These are phyloP conservation scores for Hymenoscyphus albidus DNA, from an alignment of 2,329 filamentous ascomycete genomes.

Conservation along the genomic window DNA sequence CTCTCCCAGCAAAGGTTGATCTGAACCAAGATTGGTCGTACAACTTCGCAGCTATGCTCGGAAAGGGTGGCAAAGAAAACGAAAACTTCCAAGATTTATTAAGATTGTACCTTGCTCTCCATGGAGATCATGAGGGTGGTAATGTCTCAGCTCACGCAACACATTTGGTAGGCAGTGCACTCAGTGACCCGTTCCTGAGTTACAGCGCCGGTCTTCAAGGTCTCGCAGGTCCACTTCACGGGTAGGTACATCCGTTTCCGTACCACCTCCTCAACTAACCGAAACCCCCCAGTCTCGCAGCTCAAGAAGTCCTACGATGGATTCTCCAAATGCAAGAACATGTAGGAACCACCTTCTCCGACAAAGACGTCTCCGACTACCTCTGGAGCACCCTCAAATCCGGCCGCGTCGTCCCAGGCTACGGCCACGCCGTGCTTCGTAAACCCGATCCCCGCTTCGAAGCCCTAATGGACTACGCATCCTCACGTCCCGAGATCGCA, in stretches of 20 bases:
- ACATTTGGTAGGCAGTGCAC: conserved; percentile 88
- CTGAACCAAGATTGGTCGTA: conserved; percentile 92
- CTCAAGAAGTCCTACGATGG: conserved; percentile 96
- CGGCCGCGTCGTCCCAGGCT: conserved; percentile 86
- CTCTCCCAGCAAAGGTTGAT: conserved; percentile 74
- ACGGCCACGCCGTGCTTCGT: conserved; percentile 91
- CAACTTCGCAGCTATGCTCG: conserved; percentile 96
- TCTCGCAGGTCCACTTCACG: conserved; percentile 88
- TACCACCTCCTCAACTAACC: neutral
- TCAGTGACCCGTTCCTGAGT: conserved; percentile 91
- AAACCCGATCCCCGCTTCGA: conserved; percentile 97
- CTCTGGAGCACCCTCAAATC: conserved; percentile 92
- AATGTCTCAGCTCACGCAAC: conserved; percentile 96
- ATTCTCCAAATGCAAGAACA: conserved; percentile 91
- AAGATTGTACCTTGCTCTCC: conserved; percentile 88
- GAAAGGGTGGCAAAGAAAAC: conserved; percentile 82
- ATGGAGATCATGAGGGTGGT: conserved; percentile 96
- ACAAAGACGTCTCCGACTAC: conserved; percentile 81
- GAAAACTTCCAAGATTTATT: conserved; percentile 95
- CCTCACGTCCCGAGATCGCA: conserved; percentile 78
- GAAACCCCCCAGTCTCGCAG: conserved; percentile 61
- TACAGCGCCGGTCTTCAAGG: conserved; percentile 95
- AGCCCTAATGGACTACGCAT: conserved; percentile 93
- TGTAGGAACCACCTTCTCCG: conserved; percentile 73
- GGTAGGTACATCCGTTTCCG: conserved; percentile 42